Conservation (phyloP, 176 grass and related monocot genomes). For the Otatea glauca region DNA sequence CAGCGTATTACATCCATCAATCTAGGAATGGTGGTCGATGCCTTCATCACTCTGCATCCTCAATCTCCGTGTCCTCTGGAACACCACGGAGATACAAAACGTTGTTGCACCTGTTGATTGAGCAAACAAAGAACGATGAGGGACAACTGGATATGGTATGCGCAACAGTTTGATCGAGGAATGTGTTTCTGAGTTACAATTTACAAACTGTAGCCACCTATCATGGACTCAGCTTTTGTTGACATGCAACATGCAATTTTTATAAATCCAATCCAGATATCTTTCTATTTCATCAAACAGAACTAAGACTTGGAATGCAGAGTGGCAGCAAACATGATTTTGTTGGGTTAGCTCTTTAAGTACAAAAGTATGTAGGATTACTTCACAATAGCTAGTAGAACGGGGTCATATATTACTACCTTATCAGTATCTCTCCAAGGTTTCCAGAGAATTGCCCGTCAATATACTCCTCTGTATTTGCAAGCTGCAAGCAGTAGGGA, state of each 20-base stretch:
- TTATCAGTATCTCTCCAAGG: constrained; percentile 84
- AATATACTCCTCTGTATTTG: constrained; percentile 88
- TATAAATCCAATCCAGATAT: background rate
- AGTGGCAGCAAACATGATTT: background rate
- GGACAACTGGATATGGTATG: background rate
- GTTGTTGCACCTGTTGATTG: constrained; percentile 73
- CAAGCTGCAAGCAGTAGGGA: constrained; percentile 54
- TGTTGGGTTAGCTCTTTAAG: background rate
- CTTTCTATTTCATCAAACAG: constrained; percentile 19
- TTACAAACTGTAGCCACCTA: background rate
- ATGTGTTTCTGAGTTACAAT: background rate
- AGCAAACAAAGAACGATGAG: constrained; percentile 25
- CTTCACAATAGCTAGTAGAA: background rate
- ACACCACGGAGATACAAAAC: constrained; percentile 73
- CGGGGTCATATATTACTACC: constrained; percentile 40
- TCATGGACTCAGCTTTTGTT: background rate
- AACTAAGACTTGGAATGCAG: background rate
- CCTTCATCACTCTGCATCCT: constrained; percentile 66
- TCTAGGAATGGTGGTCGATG: background rate
- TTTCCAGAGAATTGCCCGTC: constrained; percentile 89
- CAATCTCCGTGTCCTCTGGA: constrained; percentile 82
- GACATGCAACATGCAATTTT: background rate
- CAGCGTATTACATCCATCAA: constrained; percentile 17
- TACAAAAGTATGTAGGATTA: background rate
- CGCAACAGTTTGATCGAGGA: background rate